Conservation (phyloP, 208 protist genomes). For the Sergeia podlipaevii region DNA sequence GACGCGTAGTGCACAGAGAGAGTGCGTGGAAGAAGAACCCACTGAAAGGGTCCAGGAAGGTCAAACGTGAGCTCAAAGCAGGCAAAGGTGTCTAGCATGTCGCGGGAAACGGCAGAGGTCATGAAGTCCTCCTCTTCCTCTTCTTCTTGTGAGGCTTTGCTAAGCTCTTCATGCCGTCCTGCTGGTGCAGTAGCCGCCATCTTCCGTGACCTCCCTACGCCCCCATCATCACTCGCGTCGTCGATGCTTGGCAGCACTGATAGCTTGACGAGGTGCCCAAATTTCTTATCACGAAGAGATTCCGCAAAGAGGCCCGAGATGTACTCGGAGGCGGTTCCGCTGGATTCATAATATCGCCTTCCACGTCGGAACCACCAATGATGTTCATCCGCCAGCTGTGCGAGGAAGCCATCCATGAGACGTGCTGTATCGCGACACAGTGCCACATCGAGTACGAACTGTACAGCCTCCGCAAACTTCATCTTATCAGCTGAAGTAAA, state of each 20-base stretch:
- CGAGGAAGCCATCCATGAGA: conserved; percentile 65
- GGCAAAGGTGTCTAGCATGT: conserved; percentile 67
- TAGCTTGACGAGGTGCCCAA: conserved; percentile 52
- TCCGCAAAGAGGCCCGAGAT: conserved; percentile 51
- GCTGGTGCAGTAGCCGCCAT: neutral
- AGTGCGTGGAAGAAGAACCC: conserved; percentile 48
- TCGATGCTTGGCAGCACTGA: conserved; percentile 26
- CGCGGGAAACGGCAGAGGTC: neutral
- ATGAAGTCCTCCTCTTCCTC: conserved; percentile 5
- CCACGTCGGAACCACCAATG: conserved; percentile 62
- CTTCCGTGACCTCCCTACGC: neutral
- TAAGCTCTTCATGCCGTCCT: neutral
- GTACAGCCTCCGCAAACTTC: conserved; percentile 39
- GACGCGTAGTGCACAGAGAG: conserved; percentile 28
- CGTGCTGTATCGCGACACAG: conserved; percentile 75
- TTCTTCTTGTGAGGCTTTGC: neutral
- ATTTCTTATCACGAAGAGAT: conserved; percentile 46
- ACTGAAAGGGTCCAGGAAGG: conserved; percentile 47
- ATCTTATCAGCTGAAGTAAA: neutral
- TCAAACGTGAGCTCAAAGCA: conserved; percentile 65
- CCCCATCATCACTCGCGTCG: no score
- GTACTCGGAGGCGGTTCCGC: conserved; percentile 41
- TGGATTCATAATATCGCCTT: conserved; percentile 11
- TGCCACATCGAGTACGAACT: conserved; percentile 70
- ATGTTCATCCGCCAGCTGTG: conserved; percentile 47